These are phyloP conservation scores for Aspergillus aculeatinus DNA, from an alignment of 2,329 filamentous ascomycete species.

Conservation along the genomic window DNA sequence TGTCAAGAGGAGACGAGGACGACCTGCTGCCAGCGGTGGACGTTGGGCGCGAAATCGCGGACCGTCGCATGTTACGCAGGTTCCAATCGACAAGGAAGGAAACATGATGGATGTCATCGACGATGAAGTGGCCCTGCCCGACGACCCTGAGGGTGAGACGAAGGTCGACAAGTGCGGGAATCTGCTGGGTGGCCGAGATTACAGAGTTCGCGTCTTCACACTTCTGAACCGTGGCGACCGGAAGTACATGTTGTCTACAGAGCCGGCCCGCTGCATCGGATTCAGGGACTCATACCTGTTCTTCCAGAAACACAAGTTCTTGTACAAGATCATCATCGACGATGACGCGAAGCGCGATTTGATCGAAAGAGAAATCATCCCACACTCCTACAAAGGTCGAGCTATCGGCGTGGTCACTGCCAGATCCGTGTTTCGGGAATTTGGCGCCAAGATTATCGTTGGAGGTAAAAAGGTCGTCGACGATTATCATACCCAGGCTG, in stretches of 20 bases:
- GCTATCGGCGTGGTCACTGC: constrained; percentile 96
- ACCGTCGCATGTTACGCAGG: constrained; percentile 73
- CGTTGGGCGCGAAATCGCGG: constrained; percentile 73
- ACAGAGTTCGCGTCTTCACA: constrained; percentile 92
- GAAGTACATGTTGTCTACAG: constrained; percentile 97
- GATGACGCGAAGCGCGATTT: constrained; percentile 97
- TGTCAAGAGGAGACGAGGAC: constrained; percentile 57
- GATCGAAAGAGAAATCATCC: constrained; percentile 92
- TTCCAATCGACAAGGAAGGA: constrained; percentile 89
- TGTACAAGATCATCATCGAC: constrained; percentile 97
- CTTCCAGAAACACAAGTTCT: constrained; percentile 94
- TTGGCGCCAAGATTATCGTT: constrained; percentile 90
- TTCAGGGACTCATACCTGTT: constrained; percentile 98
- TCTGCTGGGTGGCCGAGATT: constrained; percentile 80
- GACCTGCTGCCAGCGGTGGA: constrained; percentile 55
- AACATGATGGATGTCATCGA: constrained; percentile 86
- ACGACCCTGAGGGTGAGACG: constrained; percentile 82
- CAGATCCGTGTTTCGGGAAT: constrained; percentile 94
- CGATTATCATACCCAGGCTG: constrained; percentile 80
- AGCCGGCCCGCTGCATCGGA: constrained; percentile 92
- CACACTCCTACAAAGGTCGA: constrained; percentile 96
- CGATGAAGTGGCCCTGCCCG: constrained; percentile 86
- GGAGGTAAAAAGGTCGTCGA: constrained; percentile 82
- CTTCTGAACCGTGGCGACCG: constrained; percentile 78
- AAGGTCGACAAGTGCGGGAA: constrained; percentile 91